Conservation (phyloP, 441 rosid genomes). For the Kokia cookei region DNA sequence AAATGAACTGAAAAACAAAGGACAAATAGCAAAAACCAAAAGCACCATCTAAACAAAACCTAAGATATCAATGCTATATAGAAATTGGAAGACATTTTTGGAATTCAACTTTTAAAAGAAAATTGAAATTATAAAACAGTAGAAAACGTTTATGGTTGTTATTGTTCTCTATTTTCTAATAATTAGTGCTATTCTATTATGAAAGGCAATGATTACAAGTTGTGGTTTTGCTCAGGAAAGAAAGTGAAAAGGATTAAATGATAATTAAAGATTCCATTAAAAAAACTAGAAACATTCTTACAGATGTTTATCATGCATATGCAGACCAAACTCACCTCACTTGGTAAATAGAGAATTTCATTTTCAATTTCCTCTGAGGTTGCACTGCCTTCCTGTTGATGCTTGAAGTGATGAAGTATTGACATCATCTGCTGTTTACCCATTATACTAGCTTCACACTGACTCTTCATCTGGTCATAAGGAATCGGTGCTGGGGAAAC, state of each 20-base stretch:
- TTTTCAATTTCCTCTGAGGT: slow-evolving; percentile 35
- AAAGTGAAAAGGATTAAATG: background rate
- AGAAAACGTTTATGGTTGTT: background rate
- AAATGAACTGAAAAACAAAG: too few species aligned
- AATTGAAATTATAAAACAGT: background rate
- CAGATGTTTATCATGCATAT: background rate
- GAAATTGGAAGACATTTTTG: background rate
- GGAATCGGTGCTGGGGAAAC: slow-evolving; percentile 60
- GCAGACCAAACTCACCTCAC: slow-evolving; percentile 35
- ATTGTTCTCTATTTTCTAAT: background rate
- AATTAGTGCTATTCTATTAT: too few species aligned
- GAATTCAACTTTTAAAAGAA: background rate
- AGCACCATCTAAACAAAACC: background rate
- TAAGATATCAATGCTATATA: too few species aligned
- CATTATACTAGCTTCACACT: slow-evolving; percentile 82
- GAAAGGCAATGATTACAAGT: background rate
- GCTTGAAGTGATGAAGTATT: slow-evolving; percentile 75
- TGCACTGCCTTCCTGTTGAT: slow-evolving; percentile 46
- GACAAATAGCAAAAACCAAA: too few species aligned
- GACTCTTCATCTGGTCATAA: slow-evolving; percentile 90
- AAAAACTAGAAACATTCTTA: background rate
- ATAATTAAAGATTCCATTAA: background rate
- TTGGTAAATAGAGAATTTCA: slow-evolving; percentile 24
- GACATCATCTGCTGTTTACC: slow-evolving; percentile 96
- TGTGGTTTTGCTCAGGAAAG: background rate